Evolutionary conservation across 306 rosid genomes (phyloP).

Genomic region (Citrullus mucosospermus): DNA sequence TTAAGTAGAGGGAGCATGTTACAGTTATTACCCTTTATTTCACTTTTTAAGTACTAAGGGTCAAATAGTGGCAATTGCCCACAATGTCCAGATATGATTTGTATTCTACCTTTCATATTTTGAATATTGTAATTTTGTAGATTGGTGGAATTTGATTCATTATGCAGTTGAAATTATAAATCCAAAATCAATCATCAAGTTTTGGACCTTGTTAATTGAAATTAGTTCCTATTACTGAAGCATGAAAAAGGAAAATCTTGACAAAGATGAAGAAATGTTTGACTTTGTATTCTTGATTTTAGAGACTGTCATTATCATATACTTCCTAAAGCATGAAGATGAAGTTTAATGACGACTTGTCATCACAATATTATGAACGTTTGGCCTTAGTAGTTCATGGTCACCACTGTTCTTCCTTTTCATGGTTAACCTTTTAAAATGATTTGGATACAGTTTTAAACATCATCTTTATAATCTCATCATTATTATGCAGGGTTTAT

Average conservation of each 20-base stretch:
- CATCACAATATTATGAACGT: background rate
- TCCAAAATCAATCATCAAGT: background rate
- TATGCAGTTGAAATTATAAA: background rate
- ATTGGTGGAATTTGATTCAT: background rate
- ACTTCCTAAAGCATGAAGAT: background rate
- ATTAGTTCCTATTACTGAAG: background rate
- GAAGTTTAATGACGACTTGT: background rate
- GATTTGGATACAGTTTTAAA: background rate
- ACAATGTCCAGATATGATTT: background rate
- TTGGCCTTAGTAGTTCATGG: background rate
- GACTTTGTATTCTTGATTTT: background rate
- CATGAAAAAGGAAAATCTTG: background rate
- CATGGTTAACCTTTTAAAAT: background rate
- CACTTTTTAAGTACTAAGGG: no score
- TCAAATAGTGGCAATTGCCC: background rate
- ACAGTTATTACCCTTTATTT: background rate
- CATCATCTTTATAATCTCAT: background rate
- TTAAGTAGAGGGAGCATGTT: background rate
- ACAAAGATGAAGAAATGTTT: background rate
- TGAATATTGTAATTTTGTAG: background rate
- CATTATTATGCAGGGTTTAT: slow-evolving; percentile 60
- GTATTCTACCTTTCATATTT: background rate
- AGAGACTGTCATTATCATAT: background rate
- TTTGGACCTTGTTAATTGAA: background rate
- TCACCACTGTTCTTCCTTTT: background rate